A percentile compares a stretch with the other conserved stretches of the same genome.
Evolutionary conservation across 257 asterid genomes (phyloP).

Genomic region (Parsonsia alboflavescens): DNA sequence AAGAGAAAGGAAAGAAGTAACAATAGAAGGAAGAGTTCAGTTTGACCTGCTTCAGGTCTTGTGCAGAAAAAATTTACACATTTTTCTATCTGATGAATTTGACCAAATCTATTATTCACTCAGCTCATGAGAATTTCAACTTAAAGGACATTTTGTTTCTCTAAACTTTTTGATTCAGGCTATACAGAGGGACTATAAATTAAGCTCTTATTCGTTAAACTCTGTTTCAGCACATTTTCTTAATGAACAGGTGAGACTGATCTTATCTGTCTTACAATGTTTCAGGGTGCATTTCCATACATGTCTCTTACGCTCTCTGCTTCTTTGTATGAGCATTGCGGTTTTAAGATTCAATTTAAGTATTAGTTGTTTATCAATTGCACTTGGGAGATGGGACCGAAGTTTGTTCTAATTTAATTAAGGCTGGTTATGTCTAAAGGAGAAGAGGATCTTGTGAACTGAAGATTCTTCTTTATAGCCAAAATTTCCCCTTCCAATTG

Average conservation of each 20-base stretch:
- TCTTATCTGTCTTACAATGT: constrained; percentile 11
- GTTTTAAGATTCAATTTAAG: neutral
- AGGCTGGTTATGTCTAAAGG: neutral
- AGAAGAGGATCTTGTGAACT: neutral
- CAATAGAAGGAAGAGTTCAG: constrained; percentile 94
- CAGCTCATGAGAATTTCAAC: neutral
- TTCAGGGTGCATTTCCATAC: neutral
- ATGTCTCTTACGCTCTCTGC: neutral
- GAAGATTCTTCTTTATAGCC: neutral
- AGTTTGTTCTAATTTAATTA: neutral
- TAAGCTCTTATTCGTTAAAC: constrained; percentile 92
- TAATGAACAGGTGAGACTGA: constrained; percentile 71
- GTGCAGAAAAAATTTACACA: neutral
- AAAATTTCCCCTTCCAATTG: neutral
- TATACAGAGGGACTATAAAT: constrained; percentile 87
- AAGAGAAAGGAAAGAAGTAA: constrained; percentile 93
- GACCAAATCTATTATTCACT: neutral
- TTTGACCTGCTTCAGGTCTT: constrained; percentile 93
- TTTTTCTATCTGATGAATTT: neutral
- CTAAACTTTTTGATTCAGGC: constrained; percentile 42
- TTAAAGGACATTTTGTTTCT: neutral
- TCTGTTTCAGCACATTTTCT: constrained; percentile 98
- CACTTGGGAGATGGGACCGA: neutral
- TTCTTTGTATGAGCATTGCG: neutral
- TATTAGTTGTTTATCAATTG: neutral